phyloP scores from a whole-genome alignment of 257 asterid species.

The Fraxinus excelsior region DNA sequence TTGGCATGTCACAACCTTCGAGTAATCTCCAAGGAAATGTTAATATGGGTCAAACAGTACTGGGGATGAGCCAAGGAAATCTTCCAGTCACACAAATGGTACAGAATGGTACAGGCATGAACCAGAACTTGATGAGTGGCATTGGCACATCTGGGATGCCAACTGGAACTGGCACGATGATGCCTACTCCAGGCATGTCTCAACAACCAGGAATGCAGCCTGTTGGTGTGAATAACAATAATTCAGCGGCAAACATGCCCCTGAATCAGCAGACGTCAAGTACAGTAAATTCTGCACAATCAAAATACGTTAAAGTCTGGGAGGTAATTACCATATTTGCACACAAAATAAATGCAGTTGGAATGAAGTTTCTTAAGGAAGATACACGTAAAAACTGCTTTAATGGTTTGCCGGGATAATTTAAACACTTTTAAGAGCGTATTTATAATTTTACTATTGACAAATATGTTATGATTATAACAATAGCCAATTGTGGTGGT shows the following conservation, averaged over 20 bases:
- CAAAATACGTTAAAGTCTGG: conserved; percentile 45
- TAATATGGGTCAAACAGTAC: conserved; percentile 66
- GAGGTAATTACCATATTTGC: conserved; percentile 33
- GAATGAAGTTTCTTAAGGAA: neutral
- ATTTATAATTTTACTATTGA: neutral
- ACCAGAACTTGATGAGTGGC: conserved; percentile 59
- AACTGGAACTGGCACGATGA: conserved; percentile 63
- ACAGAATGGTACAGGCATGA: conserved; percentile 63
- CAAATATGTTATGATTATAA: neutral
- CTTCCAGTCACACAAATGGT: conserved; percentile 69
- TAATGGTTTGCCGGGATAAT: neutral
- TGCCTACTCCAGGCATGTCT: conserved; percentile 73
- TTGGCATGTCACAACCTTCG: conserved; percentile 65
- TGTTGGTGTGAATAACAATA: conserved; percentile 45
- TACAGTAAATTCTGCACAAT: conserved; percentile 37
- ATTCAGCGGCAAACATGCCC: conserved; percentile 48
- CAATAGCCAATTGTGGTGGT: neutral
- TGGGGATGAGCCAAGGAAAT: conserved; percentile 74
- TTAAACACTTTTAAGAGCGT: neutral
- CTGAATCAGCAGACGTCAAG: conserved; percentile 37
- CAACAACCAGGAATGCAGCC: conserved; percentile 51
- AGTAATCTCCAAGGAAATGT: conserved; percentile 62
- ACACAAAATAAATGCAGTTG: neutral
- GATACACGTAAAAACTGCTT: neutral
- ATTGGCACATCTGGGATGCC: conserved; percentile 44